Conservation (phyloP, 352 stramenopile species). For the Phytopythium helicoides region DNA sequence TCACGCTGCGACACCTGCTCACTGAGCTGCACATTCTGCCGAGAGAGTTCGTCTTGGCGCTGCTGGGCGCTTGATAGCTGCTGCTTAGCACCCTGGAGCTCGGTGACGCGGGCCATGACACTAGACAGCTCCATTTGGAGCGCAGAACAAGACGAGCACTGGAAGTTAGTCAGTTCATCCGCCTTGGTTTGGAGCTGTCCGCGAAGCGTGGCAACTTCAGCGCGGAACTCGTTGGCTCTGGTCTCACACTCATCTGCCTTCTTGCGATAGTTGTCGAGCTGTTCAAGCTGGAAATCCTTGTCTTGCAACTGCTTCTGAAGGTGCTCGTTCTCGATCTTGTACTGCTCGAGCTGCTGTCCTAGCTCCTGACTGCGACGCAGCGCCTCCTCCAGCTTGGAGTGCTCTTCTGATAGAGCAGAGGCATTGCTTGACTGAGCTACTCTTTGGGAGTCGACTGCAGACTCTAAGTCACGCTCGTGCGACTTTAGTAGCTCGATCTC, state of each 20-base stretch:
- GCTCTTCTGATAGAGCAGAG: slow-evolving; percentile 23
- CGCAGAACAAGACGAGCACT: slow-evolving; percentile 36
- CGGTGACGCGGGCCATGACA: slow-evolving; percentile 13
- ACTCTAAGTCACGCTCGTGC: slow-evolving; percentile 34
- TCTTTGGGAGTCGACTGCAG: slow-evolving; percentile 15
- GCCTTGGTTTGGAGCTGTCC: slow-evolving; percentile 31
- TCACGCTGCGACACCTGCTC: slow-evolving; percentile 60
- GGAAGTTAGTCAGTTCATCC: slow-evolving; percentile 23
- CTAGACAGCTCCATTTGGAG: slow-evolving; percentile 30
- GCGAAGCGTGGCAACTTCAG: slow-evolving; percentile 28
- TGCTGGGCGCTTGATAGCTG: slow-evolving; percentile 30
- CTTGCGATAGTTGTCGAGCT: slow-evolving; percentile 42
- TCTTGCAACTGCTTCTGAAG: slow-evolving; percentile 66
- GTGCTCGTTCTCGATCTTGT: slow-evolving; percentile 75
- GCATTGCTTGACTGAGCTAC: slow-evolving; percentile 12
- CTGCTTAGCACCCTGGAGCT: slow-evolving; percentile 53
- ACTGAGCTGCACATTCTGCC: slow-evolving; percentile 53
- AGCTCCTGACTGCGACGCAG: slow-evolving; percentile 33
- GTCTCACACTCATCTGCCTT: slow-evolving; percentile 47
- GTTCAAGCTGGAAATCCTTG: slow-evolving; percentile 65
- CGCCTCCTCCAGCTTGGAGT: slow-evolving; percentile 31
- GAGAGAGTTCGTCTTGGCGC: slow-evolving; percentile 40
- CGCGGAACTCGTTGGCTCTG: slow-evolving; percentile 28
- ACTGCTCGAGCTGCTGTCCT: slow-evolving; percentile 51
- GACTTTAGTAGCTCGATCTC: slow-evolving; percentile 34